These are phyloP conservation scores for Vanilla planifolia DNA, from an alignment of 106 monocot species.

Conservation along the genomic window DNA sequence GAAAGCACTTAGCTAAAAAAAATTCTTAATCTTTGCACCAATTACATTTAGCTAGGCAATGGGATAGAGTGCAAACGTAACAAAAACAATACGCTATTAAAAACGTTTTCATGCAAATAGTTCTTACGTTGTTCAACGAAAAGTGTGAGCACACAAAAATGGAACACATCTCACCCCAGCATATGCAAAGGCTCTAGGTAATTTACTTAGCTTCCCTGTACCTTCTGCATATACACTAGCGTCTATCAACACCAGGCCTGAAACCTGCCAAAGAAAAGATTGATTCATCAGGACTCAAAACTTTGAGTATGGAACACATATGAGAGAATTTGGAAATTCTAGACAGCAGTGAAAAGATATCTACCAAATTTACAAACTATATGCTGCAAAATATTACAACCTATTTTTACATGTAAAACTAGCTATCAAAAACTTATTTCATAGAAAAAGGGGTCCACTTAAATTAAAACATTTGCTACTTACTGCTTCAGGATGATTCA, in stretches of 20 bases:
- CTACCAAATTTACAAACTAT: neutral
- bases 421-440: neutral
- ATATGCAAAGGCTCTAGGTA: conserved; percentile 69
- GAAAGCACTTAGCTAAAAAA: neutral
- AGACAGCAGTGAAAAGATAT: neutral
- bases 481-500: conserved; percentile 84
- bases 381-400: neutral
- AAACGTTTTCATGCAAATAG: too few relatives aligned
- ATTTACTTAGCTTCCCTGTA: conserved; percentile 53
- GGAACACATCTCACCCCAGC: conserved; percentile 59
- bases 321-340: neutral
- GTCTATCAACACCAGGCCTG: conserved; percentile 66
- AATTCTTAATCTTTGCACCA: neutral
- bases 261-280: conserved; percentile 34
- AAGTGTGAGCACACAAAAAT: conserved; percentile 13
- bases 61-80: conserved; percentile 1
- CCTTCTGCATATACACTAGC: conserved; percentile 83
- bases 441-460: neutral
- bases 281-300: neutral
- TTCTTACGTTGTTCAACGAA: too few relatives aligned
- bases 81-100: too few relatives aligned
- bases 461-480: neutral
- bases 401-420: neutral
- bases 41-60: neutral
- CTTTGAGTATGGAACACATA: too few relatives aligned